Conservation (phyloP, 345 rosid genomes). For the Euphorbia pulcherrima region DNA sequence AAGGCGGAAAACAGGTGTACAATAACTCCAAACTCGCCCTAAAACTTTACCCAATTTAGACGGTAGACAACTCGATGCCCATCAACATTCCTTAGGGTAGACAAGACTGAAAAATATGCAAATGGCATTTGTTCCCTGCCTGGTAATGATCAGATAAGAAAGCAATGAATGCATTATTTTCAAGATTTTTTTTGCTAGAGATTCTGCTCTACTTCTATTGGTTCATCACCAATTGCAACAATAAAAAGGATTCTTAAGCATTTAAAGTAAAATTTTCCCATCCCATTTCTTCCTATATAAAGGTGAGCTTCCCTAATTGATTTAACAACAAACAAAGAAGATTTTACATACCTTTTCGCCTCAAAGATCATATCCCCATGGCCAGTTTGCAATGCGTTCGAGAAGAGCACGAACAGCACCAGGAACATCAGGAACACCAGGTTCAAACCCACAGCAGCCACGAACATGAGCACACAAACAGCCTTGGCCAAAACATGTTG, state of each 20-base stretch:
- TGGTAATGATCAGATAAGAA: neutral
- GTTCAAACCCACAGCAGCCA: neutral
- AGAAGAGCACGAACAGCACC: neutral
- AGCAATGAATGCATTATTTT: no score
- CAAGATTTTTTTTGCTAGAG: neutral
- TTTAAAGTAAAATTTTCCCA: neutral
- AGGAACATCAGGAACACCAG: neutral
- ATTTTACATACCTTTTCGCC: neutral
- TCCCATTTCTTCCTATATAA: neutral
- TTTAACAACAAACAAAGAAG: neutral
- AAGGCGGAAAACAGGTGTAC: no score
- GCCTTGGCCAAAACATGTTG: neutral
- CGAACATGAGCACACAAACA: neutral
- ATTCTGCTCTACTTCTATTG: neutral
- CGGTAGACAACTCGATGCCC: slow-evolving; percentile 2
- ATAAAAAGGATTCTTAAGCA: slow-evolving; percentile 7
- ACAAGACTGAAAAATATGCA: neutral
- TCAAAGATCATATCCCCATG: slow-evolving; percentile 1
- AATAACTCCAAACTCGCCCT: no score
- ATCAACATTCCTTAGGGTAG: neutral
- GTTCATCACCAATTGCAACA: neutral
- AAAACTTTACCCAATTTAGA: neutral
- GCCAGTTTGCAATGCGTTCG: neutral
- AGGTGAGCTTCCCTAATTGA: neutral
- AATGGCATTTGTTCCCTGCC: slow-evolving; percentile 4